Percentiles rank a stretch among this genome's conserved stretches.
Conservation (phyloP, 2,329 filamentous ascomycete species). For the Coleophoma crateriformis region DNA sequence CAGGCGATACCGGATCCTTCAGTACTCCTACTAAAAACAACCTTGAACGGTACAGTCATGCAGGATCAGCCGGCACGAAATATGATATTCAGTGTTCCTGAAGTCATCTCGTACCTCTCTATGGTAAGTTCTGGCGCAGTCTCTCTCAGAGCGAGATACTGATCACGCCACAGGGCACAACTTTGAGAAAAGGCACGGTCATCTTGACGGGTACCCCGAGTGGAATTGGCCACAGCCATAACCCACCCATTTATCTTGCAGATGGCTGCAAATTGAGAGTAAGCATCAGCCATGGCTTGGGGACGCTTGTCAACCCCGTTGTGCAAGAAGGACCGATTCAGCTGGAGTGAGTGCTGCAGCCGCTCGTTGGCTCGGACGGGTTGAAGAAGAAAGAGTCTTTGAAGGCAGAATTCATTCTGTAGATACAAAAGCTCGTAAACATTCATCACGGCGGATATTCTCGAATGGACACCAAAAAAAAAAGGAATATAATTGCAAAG, state of each 20-base stretch:
- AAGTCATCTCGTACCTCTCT: slow-evolving; percentile 28
- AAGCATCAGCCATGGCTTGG: slow-evolving; percentile 14
- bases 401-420: no score
- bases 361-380: no score
- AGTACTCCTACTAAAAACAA: slow-evolving; percentile 30
- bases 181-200: slow-evolving; percentile 7
- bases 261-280: slow-evolving; percentile 18
- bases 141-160: background rate
- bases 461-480: no score
- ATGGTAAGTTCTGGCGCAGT: background rate
- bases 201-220: slow-evolving; percentile 9
- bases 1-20: slow-evolving; percentile 31
- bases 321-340: slow-evolving; percentile 1
- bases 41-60: slow-evolving; percentile 44
- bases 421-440: no score
- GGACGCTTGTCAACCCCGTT: slow-evolving; percentile 17
- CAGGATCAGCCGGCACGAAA: slow-evolving; percentile 42
- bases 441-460: no score
- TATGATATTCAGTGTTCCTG: slow-evolving; percentile 44
- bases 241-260: slow-evolving; percentile 30
- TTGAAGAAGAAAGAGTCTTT: no score
- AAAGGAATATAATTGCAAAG: no score
- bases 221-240: slow-evolving; percentile 4
- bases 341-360: background rate
- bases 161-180: slow-evolving; percentile 25